Conservation (phyloP, 371 early-diverging fungal species). For the Chytridiales sp. region DNA sequence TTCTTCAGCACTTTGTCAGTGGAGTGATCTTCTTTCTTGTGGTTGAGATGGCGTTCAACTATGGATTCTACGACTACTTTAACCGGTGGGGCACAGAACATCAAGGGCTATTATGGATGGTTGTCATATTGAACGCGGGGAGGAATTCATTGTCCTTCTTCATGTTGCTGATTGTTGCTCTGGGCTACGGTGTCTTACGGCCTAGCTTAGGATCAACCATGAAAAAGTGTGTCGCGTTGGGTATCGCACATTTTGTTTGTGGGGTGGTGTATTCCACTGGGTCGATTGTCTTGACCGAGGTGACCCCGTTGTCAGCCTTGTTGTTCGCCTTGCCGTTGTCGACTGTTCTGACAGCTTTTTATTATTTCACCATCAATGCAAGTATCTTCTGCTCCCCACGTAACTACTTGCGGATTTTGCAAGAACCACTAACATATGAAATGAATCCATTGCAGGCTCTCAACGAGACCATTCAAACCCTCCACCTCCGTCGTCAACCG, state of each 20-base stretch:
- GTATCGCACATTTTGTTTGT: slow-evolving; percentile 80
- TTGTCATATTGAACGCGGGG: slow-evolving; percentile 82
- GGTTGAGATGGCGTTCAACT: slow-evolving; percentile 88
- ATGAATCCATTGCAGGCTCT: slow-evolving; percentile 37
- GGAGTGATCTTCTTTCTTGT: slow-evolving; percentile 81
- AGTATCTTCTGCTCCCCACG: slow-evolving; percentile 20
- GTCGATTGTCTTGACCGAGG: slow-evolving; percentile 72
- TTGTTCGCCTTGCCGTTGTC: slow-evolving; percentile 86
- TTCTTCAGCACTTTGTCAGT: slow-evolving; percentile 85
- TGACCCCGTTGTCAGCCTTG: slow-evolving; percentile 64
- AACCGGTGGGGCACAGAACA: slow-evolving; percentile 17
- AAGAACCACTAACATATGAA: no score
- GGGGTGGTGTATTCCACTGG: slow-evolving; percentile 86
- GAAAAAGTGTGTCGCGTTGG: slow-evolving; percentile 77
- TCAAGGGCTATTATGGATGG: slow-evolving; percentile 43
- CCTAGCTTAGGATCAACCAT: slow-evolving; percentile 89
- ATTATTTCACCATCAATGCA: slow-evolving; percentile 76
- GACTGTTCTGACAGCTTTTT: slow-evolving; percentile 87
- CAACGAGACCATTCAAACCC: slow-evolving; percentile 60
- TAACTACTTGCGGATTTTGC: slow-evolving; percentile 39
- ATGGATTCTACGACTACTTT: slow-evolving; percentile 42
- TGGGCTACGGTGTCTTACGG: slow-evolving; percentile 91
- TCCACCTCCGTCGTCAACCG: slow-evolving; percentile 77
- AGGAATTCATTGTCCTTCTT: slow-evolving; percentile 91
- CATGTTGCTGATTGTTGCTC: slow-evolving; percentile 88